phyloP scores from a whole-genome alignment of 208 protist genomes.

The Leishmania amazonensis region DNA sequence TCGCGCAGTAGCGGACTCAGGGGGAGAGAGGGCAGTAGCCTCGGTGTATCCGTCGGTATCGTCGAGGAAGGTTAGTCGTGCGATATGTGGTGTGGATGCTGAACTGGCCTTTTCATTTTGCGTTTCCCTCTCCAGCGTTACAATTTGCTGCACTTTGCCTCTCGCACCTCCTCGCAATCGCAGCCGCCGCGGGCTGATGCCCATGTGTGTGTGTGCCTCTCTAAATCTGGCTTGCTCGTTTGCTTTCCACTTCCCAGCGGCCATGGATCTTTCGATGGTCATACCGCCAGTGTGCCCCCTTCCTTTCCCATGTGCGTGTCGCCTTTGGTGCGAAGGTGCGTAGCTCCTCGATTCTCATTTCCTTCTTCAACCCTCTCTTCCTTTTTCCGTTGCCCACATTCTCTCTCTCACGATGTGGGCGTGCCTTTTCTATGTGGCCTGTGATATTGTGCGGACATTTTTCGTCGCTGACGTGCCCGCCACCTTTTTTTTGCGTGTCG shows the following conservation, averaged over 20 bases:
- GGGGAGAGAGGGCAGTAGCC: background rate
- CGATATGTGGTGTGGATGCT: background rate
- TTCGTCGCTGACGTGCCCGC: background rate
- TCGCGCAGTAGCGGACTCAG: background rate
- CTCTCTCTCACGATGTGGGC: background rate
- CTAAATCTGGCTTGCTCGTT: background rate
- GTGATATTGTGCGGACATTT: background rate
- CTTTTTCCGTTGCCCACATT: background rate
- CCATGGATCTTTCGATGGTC: background rate
- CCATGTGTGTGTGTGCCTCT: background rate
- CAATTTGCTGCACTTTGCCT: background rate
- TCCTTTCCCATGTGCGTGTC: background rate
- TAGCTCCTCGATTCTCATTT: conserved; percentile 13
- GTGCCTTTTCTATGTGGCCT: background rate
- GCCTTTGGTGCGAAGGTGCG: background rate
- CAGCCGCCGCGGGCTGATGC: background rate
- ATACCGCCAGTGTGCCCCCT: background rate
- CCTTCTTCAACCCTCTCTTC: background rate
- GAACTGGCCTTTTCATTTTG: background rate
- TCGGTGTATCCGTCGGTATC: background rate
- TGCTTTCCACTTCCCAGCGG: background rate
- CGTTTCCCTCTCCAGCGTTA: background rate
- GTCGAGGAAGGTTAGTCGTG: background rate
- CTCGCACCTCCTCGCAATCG: background rate
- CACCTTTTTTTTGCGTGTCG: conserved; percentile 12